Base-by-base conservation (phyloP, 371 early-diverging fungal species). In the Mortierella sp. region DNA sequence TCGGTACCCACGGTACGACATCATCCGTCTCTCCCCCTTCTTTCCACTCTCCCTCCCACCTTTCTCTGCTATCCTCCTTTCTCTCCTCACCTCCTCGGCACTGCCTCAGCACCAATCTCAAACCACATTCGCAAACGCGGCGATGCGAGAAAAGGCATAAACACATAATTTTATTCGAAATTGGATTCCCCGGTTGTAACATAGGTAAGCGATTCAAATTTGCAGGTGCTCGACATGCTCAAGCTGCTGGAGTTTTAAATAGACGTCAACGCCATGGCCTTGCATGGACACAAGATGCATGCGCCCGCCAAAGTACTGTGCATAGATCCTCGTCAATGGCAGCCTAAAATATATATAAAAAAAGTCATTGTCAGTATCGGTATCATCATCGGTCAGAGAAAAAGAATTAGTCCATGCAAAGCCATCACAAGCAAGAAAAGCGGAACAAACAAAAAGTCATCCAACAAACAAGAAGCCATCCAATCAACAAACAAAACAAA, bases 181-280 rank as follows among this genome's bases (percentile, higher is more conserved):
- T 40, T 40, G 43, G 4, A 40, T 40, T 6, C 6, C 43, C 6
- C 43, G 6, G 43, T 2, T 6, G 43, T 40, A 40, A 40, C 43
- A 40, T 6, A 40, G 43, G 6, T 4, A 40, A 40, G 43, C 6
- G 6, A 31, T 16, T 64, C 24, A 82, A 48, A 86, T 82, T 61
- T 79, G 73, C 26, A 78, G 59, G 34, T 86, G 67, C 16, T 82
- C 90, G 86, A 91, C 82, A 40, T 91, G 88, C 73, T 92, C 91
- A 76, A 96, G 95, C 82, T 93, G 94, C 71, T 92, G 93, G 59
- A 98, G 88, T 74, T 93, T 91, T 54, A 98, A 83, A 83, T 96
- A 98, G 21, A 96, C 94, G 88, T 98, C 98, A 74, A 95, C 94
- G 31, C 98, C 98, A 86, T 95, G 94, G 21, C 96, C 97, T 70